These are phyloP conservation scores for Mediolabrus comicus DNA, from an alignment of 108 stramenopile genomes.

Conservation along the genomic window DNA sequence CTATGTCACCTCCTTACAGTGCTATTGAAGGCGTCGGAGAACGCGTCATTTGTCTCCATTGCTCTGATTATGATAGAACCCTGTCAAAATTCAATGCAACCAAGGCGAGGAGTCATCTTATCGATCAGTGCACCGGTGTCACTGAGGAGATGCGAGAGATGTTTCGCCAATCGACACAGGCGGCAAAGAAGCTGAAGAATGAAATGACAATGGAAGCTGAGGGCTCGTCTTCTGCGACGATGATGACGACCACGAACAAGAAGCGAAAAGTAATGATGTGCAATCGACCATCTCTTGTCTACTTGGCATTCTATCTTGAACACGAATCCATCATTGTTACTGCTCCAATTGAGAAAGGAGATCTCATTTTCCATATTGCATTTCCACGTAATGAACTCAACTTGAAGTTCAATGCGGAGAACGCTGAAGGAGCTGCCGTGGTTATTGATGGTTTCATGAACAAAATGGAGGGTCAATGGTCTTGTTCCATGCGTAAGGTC, in stretches of 20 bases:
- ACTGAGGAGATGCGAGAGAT: not conserved
- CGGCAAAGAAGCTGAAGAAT: slow-evolving; percentile 1
- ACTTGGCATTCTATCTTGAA: not conserved
- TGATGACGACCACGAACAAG: not conserved
- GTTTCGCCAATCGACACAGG: slow-evolving; percentile 7
- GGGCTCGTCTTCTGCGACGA: not conserved
- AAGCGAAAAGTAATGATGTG: not conserved
- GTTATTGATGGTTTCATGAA: slow-evolving; percentile 26
- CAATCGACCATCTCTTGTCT: not conserved
- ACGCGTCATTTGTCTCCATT: slow-evolving; percentile 2
- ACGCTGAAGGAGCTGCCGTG: slow-evolving; percentile 5
- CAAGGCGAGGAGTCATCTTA: slow-evolving; percentile 6
- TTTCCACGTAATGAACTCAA: slow-evolving; percentile 6
- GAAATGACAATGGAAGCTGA: no score
- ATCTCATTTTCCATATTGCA: not conserved
- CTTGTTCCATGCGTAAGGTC: not conserved
- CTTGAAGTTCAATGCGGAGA: slow-evolving; percentile 8
- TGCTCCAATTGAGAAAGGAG: slow-evolving; percentile 16
- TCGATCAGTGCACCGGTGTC: not conserved
- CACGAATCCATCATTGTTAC: slow-evolving; percentile 1
- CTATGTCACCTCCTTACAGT: no score
- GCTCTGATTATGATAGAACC: not conserved
- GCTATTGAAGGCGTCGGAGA: slow-evolving; percentile 9
- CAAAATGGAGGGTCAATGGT: slow-evolving; percentile 3
- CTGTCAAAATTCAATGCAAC: slow-evolving; percentile 15